A percentile compares a stretch with the other conserved stretches of the same genome.
Evolutionary conservation across 2,329 filamentous ascomycete genomes (phyloP).

Genomic region (Dactylellina sp.): DNA sequence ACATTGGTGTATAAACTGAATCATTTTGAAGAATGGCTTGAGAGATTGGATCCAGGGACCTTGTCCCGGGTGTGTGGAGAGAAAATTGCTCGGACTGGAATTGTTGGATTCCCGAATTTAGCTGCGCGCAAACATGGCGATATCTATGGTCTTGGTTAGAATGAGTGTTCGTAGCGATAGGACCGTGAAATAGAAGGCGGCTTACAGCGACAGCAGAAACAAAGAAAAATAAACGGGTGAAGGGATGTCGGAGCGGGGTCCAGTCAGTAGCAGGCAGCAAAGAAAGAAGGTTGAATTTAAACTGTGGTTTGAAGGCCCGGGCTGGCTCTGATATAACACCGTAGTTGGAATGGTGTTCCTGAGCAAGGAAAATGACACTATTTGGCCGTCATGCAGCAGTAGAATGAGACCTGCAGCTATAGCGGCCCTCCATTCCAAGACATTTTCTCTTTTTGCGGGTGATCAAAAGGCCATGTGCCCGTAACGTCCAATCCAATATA

Average conservation of each 20-base stretch:
- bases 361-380: slow-evolving; percentile 43
- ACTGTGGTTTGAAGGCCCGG: neutral
- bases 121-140: slow-evolving; percentile 44
- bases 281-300: slow-evolving; percentile 16
- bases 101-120: slow-evolving; percentile 31
- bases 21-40: slow-evolving; percentile 29
- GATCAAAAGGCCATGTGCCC: slow-evolving; percentile 28
- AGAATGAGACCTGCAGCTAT: slow-evolving; percentile 41
- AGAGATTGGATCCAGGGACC: neutral
- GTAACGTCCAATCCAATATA: too few relatives aligned
- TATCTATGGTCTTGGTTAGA: slow-evolving; percentile 30
- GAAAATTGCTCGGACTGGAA: slow-evolving; percentile 9
- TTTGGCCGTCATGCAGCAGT: slow-evolving; percentile 50
- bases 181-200: slow-evolving; percentile 1
- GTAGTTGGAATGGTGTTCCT: neutral
- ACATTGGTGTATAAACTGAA: slow-evolving; percentile 50
- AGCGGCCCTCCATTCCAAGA: neutral
- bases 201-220: slow-evolving; percentile 11
- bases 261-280: slow-evolving; percentile 1
- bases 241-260: slow-evolving; percentile 17
- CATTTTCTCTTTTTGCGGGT: neutral
- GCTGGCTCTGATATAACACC: slow-evolving; percentile 21
- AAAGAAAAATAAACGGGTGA: neutral
- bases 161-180: neutral
- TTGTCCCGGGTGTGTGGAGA: slow-evolving; percentile 12